Percentiles rank a stretch among this genome's conserved stretches.
These are phyloP conservation scores for Erythrophleum fordii DNA, from an alignment of 306 rosid genomes.

Conservation along the genomic window DNA sequence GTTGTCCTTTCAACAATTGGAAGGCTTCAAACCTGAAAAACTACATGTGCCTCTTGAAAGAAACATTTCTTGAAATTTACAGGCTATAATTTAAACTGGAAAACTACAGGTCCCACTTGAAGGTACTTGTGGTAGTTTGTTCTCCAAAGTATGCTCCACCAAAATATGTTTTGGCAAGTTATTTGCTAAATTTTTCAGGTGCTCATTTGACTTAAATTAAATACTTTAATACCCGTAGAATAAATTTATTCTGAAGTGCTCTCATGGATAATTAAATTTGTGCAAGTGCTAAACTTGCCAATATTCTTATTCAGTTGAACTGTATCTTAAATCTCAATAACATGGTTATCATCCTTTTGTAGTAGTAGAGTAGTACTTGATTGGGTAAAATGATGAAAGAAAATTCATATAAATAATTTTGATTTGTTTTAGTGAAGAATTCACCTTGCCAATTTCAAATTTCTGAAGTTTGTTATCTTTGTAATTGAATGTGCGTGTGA, in stretches of 20 bases:
- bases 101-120: no score
- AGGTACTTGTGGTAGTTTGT: no score
- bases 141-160: no score
- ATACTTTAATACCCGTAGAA: not conserved
- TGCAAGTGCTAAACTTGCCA: not conserved
- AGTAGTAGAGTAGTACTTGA: not conserved
- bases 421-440: not conserved
- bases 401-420: not conserved
- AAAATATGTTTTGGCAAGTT: not conserved
- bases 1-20: no score
- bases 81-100: no score
- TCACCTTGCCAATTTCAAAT: not conserved
- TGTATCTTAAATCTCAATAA: not conserved
- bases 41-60: no score
- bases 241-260: not conserved
- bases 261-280: not conserved
- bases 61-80: no score
- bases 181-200: not conserved
- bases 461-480: not conserved
- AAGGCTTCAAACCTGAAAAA: no score
- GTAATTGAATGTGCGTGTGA: not conserved
- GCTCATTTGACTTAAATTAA: not conserved
- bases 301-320: not conserved
- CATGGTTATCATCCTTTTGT: not conserved
- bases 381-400: not conserved